Percentiles rank a stretch among this genome's conserved stretches.
Conservation (phyloP, 495 filamentous ascomycete species). For the Penicillium egyptiacum region DNA sequence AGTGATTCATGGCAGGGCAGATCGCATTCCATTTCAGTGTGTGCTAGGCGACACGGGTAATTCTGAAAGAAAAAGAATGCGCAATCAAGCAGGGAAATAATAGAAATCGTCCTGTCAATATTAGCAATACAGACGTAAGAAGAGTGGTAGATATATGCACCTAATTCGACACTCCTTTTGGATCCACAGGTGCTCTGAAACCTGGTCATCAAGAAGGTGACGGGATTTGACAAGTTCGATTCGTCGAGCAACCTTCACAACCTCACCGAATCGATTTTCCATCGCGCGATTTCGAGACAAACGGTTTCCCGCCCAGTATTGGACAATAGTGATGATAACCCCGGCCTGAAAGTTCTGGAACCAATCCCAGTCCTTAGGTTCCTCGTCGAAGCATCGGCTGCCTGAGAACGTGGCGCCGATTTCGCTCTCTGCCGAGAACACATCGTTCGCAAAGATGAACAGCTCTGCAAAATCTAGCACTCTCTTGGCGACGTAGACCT, state of each 20-base stretch:
- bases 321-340: conserved; percentile 41
- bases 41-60: conserved; percentile 42
- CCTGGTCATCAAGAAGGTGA: conserved; percentile 33
- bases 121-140: conserved; percentile 16
- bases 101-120: conserved; percentile 33
- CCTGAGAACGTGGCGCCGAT: conserved; percentile 35
- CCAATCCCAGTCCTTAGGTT: conserved; percentile 35
- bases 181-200: conserved; percentile 42
- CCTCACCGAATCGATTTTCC: conserved; percentile 46
- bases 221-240: conserved; percentile 37
- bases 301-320: conserved; percentile 50
- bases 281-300: conserved; percentile 43
- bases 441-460: conserved; percentile 44
- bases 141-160: conserved; percentile 19
- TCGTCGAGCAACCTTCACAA: conserved; percentile 44
- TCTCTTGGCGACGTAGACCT: conserved; percentile 39
- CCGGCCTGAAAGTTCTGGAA: conserved; percentile 50
- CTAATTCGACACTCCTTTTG: conserved; percentile 47
- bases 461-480: conserved; percentile 50
- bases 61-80: conserved; percentile 50
- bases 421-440: conserved; percentile 45
- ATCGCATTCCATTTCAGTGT: conserved; percentile 42
- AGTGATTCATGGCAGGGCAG: conserved; percentile 40
- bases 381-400: conserved; percentile 19
- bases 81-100: conserved; percentile 44